A percentile compares a stretch with the other conserved stretches of the same genome.
Evolutionary conservation across 176 grass and related monocot genomes (phyloP).

Genomic region (Saccharum spontaneum): DNA sequence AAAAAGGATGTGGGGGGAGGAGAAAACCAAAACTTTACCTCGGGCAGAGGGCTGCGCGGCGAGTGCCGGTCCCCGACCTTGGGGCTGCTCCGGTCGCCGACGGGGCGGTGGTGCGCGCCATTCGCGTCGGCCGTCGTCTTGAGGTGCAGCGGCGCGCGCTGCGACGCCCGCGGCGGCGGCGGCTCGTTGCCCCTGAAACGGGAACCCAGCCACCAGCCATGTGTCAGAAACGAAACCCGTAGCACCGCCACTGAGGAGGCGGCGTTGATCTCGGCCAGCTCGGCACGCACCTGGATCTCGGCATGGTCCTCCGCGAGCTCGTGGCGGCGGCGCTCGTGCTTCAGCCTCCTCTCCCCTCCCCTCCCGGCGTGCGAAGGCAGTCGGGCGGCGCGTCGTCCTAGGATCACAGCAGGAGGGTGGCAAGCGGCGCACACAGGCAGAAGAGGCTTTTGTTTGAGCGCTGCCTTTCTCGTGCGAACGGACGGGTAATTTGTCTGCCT

Average conservation of each 20-base stretch:
- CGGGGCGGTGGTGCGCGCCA: conserved; percentile 53
- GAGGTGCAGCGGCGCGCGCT: conserved; percentile 81
- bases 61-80: conserved; percentile 74
- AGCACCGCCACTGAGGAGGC: background rate
- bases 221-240: background rate
- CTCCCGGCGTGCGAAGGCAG: background rate
- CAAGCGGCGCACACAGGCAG: background rate
- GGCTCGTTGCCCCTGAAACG: conserved; percentile 67
- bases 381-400: background rate
- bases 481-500: conserved; percentile 23
- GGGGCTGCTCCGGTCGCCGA: conserved; percentile 64
- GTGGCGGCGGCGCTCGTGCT: background rate
- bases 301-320: conserved; percentile 32
- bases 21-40: conserved; percentile 29
- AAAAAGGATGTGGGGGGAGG: too few relatives aligned
- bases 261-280: background rate
- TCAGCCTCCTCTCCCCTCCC: background rate
- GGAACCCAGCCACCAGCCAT: background rate
- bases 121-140: conserved; percentile 74
- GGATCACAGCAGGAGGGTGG: background rate
- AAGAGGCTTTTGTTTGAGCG: background rate
- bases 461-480: conserved; percentile 29
- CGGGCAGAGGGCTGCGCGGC: conserved; percentile 66
- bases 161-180: conserved; percentile 64
- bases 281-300: conserved; percentile 54